Percentiles rank a stretch among this genome's conserved stretches.
Conservation (phyloP, 164 flowering plant genomes). For the Liquidambar formosana region DNA sequence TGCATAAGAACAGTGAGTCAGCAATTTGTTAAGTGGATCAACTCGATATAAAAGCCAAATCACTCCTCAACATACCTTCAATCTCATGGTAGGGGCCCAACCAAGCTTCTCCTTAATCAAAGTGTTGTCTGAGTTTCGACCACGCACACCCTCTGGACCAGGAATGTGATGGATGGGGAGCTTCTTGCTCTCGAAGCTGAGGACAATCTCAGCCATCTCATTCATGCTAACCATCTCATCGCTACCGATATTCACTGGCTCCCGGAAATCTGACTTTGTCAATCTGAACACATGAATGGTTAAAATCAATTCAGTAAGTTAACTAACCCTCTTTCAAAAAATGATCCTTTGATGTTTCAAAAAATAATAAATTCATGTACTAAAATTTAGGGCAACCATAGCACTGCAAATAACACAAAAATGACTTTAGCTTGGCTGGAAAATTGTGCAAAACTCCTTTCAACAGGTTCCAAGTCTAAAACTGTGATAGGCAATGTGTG, state of each 20-base stretch:
- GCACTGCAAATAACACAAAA: background rate
- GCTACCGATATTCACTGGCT: constrained; percentile 96
- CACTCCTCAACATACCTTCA: constrained; percentile 53
- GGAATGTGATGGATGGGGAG: constrained; percentile 94
- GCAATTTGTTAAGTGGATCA: background rate
- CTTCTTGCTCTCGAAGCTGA: constrained; percentile 76
- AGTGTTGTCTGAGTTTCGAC: constrained; percentile 92
- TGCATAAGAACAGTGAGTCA: background rate
- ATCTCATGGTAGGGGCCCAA: constrained; percentile 90
- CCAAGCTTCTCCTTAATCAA: constrained; percentile 91
- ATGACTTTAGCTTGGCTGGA: background rate
- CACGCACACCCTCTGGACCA: constrained; percentile 93
- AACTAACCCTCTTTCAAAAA: background rate
- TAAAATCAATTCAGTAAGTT: background rate
- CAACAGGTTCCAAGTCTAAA: background rate
- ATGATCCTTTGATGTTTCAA: background rate
- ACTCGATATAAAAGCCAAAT: background rate
- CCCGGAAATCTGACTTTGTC: constrained; percentile 94
- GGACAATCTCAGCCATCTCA: constrained; percentile 95
- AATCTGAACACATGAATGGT: constrained; percentile 38
- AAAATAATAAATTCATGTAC: background rate
- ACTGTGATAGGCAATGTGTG: too few relatives aligned
- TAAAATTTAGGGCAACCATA: background rate
- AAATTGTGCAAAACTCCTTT: background rate
- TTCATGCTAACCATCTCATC: constrained; percentile 99